These are phyloP conservation scores for Leptoxyphium fumago DNA, from an alignment of 2,329 filamentous ascomycete species.

Conservation along the genomic window DNA sequence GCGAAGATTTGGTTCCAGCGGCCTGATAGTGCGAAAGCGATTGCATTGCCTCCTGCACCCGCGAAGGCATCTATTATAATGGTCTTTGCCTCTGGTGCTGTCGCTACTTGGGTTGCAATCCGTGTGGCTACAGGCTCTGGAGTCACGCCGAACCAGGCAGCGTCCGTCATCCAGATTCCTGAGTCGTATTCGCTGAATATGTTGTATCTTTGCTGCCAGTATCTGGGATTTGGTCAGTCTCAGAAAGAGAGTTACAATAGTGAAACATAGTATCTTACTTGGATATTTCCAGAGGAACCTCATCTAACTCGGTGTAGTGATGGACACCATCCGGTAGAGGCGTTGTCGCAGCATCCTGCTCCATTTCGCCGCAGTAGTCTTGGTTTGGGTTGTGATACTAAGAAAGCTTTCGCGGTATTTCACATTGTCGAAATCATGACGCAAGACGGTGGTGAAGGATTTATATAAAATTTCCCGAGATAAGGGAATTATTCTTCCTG, in stretches of 20 bases:
- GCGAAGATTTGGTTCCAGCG: constrained; percentile 76
- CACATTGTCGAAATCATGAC: too few relatives aligned
- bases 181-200: constrained; percentile 82
- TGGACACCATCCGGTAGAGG: constrained; percentile 45
- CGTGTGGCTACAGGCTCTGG: constrained; percentile 81
- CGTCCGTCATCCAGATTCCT: constrained; percentile 78
- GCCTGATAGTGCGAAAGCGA: constrained; percentile 74
- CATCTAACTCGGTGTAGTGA: constrained; percentile 54
- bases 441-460: too few relatives aligned
- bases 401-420: too few relatives aligned
- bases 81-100: constrained; percentile 39
- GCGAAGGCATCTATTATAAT: constrained; percentile 79
- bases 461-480: too few relatives aligned
- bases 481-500: too few relatives aligned
- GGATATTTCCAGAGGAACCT: constrained; percentile 71
- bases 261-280: constrained; percentile 44
- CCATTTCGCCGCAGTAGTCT: too few relatives aligned
- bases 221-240: constrained; percentile 37
- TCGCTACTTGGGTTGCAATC: constrained; percentile 58
- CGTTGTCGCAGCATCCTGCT: background rate
- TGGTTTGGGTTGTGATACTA: too few relatives aligned
- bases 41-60: constrained; percentile 83
- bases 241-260: background rate
- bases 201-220: constrained; percentile 76
- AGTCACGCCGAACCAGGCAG: constrained; percentile 94